These are phyloP conservation scores for Thermothielavioides terrestris DNA, from an alignment of 495 filamentous ascomycete species.

Conservation along the genomic window DNA sequence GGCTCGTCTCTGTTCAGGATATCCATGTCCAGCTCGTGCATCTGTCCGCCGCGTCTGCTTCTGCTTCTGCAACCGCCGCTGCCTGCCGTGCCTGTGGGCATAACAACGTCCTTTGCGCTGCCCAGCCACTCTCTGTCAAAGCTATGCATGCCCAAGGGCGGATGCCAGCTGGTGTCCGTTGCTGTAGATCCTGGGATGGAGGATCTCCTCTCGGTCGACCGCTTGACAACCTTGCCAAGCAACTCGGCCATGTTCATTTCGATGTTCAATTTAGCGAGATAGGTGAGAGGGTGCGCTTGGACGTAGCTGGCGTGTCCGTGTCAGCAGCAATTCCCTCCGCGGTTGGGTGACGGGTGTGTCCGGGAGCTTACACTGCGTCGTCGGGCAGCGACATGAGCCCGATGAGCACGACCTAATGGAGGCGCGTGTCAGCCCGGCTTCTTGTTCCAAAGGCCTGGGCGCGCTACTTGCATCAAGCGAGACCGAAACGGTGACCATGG, in stretches of 20 bases:
- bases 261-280: conserved; percentile 44
- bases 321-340: background rate
- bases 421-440: background rate
- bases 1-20: background rate
- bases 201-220: background rate
- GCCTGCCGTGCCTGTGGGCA: background rate
- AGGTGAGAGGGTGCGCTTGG: conserved; percentile 45
- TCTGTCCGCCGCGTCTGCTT: conserved; percentile 2
- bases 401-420: conserved; percentile 19
- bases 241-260: conserved; percentile 48
- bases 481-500: conserved; percentile 42
- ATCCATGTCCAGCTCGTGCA: conserved; percentile 12
- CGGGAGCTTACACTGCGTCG: conserved; percentile 18
- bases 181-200: no score
- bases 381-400: conserved; percentile 24
- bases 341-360: background rate
- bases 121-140: conserved; percentile 8
- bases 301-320: conserved; percentile 29
- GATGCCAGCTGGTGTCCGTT: background rate
- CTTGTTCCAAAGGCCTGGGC: background rate
- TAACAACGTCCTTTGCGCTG: background rate
- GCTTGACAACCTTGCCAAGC: conserved; percentile 30
- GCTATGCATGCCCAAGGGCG: background rate
- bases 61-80: background rate
- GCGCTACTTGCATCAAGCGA: conserved; percentile 35